phyloP scores from a whole-genome alignment of 352 stramenopile genomes.

The Globisporangium nagaii region DNA sequence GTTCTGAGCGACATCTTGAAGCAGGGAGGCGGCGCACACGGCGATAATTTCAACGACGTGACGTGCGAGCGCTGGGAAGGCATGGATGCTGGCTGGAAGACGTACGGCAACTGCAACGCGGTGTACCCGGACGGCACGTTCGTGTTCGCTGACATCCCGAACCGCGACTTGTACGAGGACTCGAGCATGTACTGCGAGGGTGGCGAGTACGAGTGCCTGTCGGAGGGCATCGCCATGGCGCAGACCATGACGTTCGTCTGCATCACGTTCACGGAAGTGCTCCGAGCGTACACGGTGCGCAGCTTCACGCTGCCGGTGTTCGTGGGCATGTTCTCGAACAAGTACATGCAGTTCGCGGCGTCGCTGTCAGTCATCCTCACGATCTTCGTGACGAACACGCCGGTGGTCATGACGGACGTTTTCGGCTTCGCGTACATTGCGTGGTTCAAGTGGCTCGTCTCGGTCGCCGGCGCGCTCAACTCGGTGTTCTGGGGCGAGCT shows the following conservation, averaged over 20 bases:
- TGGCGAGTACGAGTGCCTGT: constrained; percentile 53
- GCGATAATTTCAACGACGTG: constrained; percentile 43
- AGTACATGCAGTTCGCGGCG: constrained; percentile 34
- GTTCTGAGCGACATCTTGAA: constrained; percentile 44
- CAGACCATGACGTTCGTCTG: constrained; percentile 71
- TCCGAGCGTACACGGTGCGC: constrained; percentile 72
- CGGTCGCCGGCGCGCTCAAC: constrained; percentile 10
- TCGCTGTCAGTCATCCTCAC: constrained; percentile 14
- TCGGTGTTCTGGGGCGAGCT: constrained; percentile 1
- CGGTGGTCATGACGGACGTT: constrained; percentile 30
- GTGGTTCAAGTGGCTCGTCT: constrained; percentile 30
- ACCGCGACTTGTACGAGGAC: constrained; percentile 25
- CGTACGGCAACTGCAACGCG: constrained; percentile 51
- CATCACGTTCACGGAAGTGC: constrained; percentile 58
- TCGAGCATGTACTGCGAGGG: constrained; percentile 49
- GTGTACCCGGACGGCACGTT: constrained; percentile 31
- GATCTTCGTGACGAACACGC: constrained; percentile 26
- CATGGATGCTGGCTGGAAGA: constrained; percentile 34
- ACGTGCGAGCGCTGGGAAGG: constrained; percentile 50
- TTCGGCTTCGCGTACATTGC: constrained; percentile 41
- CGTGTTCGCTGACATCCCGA: constrained; percentile 43
- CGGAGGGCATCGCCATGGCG: constrained; percentile 40
- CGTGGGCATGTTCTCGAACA: constrained; percentile 51
- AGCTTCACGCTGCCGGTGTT: constrained; percentile 60
- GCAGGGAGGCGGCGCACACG: constrained; percentile 29